Evolutionary conservation across 192 early-diverging fungal species (phyloP).

Genomic region (Anaeromyces robustus): DNA sequence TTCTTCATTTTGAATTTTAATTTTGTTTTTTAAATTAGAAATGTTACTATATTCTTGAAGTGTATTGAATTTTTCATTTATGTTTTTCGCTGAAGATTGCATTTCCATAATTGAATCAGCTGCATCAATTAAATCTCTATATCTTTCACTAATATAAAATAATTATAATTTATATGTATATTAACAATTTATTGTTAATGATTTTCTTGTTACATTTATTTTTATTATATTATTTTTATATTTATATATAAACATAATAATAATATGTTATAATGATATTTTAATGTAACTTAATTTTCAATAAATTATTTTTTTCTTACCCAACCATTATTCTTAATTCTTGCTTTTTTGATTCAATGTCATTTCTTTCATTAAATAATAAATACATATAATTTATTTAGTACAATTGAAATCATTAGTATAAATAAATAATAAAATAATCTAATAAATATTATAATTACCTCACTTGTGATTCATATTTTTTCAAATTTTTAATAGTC

Average conservation of each 20-base stretch:
- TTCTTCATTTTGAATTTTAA: slow-evolving; percentile 16
- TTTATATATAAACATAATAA: neutral
- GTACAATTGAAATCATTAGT: no score
- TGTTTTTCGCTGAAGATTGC: slow-evolving; percentile 29
- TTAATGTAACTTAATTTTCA: no score
- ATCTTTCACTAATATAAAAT: slow-evolving; percentile 44
- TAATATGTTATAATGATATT: neutral
- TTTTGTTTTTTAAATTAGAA: slow-evolving; percentile 24
- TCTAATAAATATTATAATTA: neutral
- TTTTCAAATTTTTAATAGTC: neutral
- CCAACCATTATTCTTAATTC: slow-evolving; percentile 73
- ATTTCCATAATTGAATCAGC: slow-evolving; percentile 65
- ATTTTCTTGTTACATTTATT: no score
- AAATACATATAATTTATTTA: no score
- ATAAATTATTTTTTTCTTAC: slow-evolving; percentile 19
- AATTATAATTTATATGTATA: slow-evolving; percentile 9
- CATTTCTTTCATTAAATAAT: slow-evolving; percentile 17
- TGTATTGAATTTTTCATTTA: slow-evolving; percentile 34
- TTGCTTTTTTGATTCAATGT: slow-evolving; percentile 67
- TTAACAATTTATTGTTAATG: no score
- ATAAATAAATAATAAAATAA: no score
- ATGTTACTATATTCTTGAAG: slow-evolving; percentile 43
- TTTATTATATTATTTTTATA: no score
- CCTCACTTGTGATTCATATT: neutral
- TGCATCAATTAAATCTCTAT: slow-evolving; percentile 70